A percentile compares a stretch with the other conserved stretches of the same genome.
These are phyloP conservation scores for Luvunga scandens DNA, from an alignment of 345 rosid species.

Conservation along the genomic window DNA sequence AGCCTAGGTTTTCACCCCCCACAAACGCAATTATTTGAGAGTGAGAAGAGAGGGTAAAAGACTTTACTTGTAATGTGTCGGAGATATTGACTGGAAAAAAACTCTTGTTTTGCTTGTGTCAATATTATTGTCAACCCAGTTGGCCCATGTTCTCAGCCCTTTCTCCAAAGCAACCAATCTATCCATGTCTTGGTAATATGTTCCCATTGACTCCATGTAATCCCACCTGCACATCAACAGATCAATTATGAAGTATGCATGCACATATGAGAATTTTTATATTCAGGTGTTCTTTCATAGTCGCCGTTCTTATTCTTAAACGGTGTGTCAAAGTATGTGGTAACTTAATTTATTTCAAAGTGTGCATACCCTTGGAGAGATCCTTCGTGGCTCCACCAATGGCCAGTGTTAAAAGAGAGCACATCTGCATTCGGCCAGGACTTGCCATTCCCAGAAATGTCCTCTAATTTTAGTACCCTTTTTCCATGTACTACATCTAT, in stretches of 20 bases:
- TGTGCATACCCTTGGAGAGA: constrained; percentile 62
- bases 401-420: constrained; percentile 85
- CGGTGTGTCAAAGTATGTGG: not conserved
- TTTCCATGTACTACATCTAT: constrained; percentile 69
- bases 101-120: constrained; percentile 56
- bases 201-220: constrained; percentile 73
- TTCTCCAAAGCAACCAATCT: constrained; percentile 71
- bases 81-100: constrained; percentile 84
- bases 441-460: constrained; percentile 66
- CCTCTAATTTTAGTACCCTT: constrained; percentile 63
- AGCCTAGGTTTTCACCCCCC: constrained; percentile 1
- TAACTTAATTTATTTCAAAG: not conserved
- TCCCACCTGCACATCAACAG: constrained; percentile 70
- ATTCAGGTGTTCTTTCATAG: too few relatives aligned
- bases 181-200: constrained; percentile 78
- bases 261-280: too few relatives aligned
- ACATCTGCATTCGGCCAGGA: constrained; percentile 70
- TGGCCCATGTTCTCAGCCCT: constrained; percentile 82
- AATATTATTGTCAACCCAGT: constrained; percentile 62
- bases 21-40: not conserved
- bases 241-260: too few relatives aligned
- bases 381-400: constrained; percentile 92
- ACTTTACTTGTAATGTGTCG: constrained; percentile 79
- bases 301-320: too few relatives aligned
- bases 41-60: constrained; percentile 16